phyloP scores from a whole-genome alignment of 371 early-diverging fungal genomes.

The Mucor indicus region DNA sequence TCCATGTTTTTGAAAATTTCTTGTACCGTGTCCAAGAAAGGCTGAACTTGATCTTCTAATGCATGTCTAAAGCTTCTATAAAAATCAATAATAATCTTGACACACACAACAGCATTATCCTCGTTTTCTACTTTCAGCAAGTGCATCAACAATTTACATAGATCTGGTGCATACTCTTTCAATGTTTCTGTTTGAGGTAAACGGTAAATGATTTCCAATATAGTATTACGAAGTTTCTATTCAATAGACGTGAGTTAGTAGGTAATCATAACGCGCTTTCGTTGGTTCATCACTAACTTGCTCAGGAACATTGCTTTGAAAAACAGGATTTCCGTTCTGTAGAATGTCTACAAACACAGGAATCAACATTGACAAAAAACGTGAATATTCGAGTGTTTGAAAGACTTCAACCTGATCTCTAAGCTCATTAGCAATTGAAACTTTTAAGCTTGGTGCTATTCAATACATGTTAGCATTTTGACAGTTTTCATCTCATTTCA shows the following conservation, averaged over 20 bases:
- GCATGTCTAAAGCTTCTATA: slow-evolving; percentile 79
- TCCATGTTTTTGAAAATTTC: slow-evolving; percentile 92
- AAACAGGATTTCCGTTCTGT: slow-evolving; percentile 74
- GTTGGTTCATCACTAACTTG: slow-evolving; percentile 57
- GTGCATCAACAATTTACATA: slow-evolving; percentile 68
- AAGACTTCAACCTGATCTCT: slow-evolving; percentile 90
- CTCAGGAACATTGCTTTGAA: slow-evolving; percentile 76
- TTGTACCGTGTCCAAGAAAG: slow-evolving; percentile 88
- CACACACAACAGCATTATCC: slow-evolving; percentile 90
- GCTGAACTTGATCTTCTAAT: slow-evolving; percentile 84
- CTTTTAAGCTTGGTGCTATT: slow-evolving; percentile 61
- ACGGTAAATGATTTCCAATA: slow-evolving; percentile 91
- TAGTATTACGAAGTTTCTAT: slow-evolving; percentile 87
- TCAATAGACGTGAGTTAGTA: background rate
- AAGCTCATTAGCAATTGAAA: slow-evolving; percentile 84
- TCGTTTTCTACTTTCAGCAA: slow-evolving; percentile 91
- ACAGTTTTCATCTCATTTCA: background rate
- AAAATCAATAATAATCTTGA: slow-evolving; percentile 95
- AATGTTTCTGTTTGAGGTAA: slow-evolving; percentile 84
- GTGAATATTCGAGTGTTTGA: slow-evolving; percentile 80
- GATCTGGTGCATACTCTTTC: slow-evolving; percentile 56
- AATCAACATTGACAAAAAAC: slow-evolving; percentile 73
- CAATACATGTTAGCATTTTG: background rate
- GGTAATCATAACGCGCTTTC: background rate
- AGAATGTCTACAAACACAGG: slow-evolving; percentile 85